phyloP scores from a whole-genome alignment of 768 basidiomycete genomes.

The Paxillus ammoniavirescens region DNA sequence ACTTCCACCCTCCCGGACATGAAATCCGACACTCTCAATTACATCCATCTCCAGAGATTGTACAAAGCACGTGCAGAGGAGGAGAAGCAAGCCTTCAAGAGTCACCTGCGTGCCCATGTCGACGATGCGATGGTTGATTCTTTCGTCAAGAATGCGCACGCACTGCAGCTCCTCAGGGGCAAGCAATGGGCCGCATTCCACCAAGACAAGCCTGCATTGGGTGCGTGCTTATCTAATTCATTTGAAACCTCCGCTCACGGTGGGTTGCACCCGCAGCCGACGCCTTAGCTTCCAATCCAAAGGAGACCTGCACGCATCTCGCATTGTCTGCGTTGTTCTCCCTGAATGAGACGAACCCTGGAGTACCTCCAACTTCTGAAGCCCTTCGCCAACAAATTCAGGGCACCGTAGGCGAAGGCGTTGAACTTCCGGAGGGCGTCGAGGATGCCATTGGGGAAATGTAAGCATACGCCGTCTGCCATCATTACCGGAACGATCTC shows the following conservation, averaged over 20 bases:
- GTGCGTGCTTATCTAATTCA: constrained; percentile 31
- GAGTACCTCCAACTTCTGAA: constrained; percentile 44
- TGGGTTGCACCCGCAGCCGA: constrained; percentile 32
- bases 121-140: constrained; percentile 57
- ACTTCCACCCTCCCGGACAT: constrained; percentile 90
- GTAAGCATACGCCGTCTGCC: constrained; percentile 44
- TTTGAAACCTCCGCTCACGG: neutral
- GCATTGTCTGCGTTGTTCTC: constrained; percentile 61
- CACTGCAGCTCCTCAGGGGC: constrained; percentile 62
- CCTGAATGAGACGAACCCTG: constrained; percentile 26
- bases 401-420: constrained; percentile 46
- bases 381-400: constrained; percentile 52
- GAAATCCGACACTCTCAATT: constrained; percentile 84
- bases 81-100: constrained; percentile 59
- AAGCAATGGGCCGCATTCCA: constrained; percentile 60
- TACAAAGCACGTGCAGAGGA: constrained; percentile 77
- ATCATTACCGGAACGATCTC: neutral
- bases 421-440: constrained; percentile 54
- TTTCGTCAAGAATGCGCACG: constrained; percentile 83
- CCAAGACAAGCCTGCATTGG: constrained; percentile 44
- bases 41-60: constrained; percentile 81
- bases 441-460: constrained; percentile 70
- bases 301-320: constrained; percentile 67
- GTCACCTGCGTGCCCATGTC: constrained; percentile 44
- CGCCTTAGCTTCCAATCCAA: constrained; percentile 42